Percentiles rank a stretch among this genome's conserved stretches.
Conservation (phyloP, 2,329 filamentous ascomycete species). For the Lizonia empirigonia region DNA sequence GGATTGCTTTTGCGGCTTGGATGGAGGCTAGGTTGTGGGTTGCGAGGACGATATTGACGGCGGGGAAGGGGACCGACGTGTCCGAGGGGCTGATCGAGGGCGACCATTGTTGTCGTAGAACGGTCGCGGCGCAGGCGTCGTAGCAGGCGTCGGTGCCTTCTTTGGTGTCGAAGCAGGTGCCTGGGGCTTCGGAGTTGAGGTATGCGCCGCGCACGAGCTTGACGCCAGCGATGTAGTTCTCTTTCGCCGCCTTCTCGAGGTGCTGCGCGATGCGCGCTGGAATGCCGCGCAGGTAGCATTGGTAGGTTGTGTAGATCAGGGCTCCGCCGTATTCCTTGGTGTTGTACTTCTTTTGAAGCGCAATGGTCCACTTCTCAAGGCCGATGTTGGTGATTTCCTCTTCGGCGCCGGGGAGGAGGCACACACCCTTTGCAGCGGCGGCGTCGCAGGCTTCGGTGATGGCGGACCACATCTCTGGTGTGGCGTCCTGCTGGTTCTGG, state of each 20-base stretch:
- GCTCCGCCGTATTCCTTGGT: conserved; percentile 58
- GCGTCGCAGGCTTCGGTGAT: conserved; percentile 77
- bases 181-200: conserved; percentile 56
- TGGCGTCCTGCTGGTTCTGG: conserved; percentile 65
- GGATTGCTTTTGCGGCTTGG: conserved; percentile 56
- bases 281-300: conserved; percentile 61
- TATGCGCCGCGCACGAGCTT: conserved; percentile 65
- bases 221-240: conserved; percentile 59
- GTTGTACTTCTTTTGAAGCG: conserved; percentile 80
- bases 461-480: conserved; percentile 67
- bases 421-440: conserved; percentile 70
- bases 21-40: conserved; percentile 83
- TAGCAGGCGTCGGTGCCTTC: conserved; percentile 66
- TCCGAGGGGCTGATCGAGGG: conserved; percentile 54
- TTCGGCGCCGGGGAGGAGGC: conserved; percentile 84
- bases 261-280: conserved; percentile 52
- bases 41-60: conserved; percentile 71
- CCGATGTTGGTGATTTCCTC: conserved; percentile 78
- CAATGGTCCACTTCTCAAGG: conserved; percentile 79
- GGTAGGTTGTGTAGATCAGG: conserved; percentile 73
- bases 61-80: conserved; percentile 45
- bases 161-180: conserved; percentile 60
- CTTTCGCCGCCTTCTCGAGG: conserved; percentile 52
- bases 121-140: conserved; percentile 69
- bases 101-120: conserved; percentile 70